phyloP scores from a whole-genome alignment of 202 grass and related monocot genomes.

The Thinopyrum obtusiflorum region DNA sequence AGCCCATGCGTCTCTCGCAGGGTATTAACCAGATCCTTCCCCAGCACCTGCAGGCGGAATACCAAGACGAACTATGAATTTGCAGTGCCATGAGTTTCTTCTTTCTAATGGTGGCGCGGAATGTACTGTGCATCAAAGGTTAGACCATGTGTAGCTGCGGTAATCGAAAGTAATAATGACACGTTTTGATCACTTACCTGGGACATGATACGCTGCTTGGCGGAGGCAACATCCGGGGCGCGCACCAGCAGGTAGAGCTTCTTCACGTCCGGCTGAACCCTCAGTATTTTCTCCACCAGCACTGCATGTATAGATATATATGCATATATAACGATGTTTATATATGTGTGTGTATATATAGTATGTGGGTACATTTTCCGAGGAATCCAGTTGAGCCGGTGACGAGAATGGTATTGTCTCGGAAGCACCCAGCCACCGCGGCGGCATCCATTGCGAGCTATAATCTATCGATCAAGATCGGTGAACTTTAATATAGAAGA shows the following conservation, averaged over 20 bases:
- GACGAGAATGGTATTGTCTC: conserved; percentile 5
- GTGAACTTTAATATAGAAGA: not conserved
- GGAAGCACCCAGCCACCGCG: not conserved
- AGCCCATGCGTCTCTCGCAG: conserved; percentile 41
- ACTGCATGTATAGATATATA: not conserved
- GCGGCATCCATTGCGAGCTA: conserved; percentile 1
- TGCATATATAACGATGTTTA: too few relatives aligned
- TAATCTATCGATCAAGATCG: not conserved
- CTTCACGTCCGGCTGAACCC: conserved; percentile 42
- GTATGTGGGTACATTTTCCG: not conserved
- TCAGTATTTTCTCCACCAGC: conserved; percentile 54
- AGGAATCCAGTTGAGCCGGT: conserved; percentile 18
- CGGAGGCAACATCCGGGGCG: conserved; percentile 1
- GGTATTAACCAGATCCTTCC: conserved; percentile 34
- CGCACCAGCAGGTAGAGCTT: conserved; percentile 47
- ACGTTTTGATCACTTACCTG: not conserved
- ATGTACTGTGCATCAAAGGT: not conserved
- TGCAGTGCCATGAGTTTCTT: too few relatives aligned
- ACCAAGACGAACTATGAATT: not conserved
- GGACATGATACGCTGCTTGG: conserved; percentile 35
- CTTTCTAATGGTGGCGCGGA: not conserved
- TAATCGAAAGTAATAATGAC: not conserved
- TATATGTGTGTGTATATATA: too few relatives aligned
- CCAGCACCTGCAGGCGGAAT: conserved; percentile 8
- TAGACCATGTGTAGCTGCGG: too few relatives aligned